Evolutionary conservation across 495 filamentous ascomycete species (phyloP), one percentile per base, ranked within the genome.

Genomic region (Aspergillus egyptiacus): DNA sequence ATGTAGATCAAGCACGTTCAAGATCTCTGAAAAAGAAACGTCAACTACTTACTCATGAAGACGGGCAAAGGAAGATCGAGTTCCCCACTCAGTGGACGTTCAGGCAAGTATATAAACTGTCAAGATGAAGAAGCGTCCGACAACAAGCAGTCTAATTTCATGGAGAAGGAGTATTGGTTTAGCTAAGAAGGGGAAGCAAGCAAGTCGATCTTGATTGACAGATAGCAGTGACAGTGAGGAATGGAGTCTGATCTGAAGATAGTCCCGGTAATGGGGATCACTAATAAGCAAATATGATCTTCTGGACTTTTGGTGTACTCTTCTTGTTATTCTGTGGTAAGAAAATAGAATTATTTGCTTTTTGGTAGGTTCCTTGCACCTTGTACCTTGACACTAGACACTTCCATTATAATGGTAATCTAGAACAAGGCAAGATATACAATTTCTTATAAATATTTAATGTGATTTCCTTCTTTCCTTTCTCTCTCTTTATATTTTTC

Each of bases 351-450:
- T 42, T 44, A 46, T 52, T 48, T 43, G 44, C 39, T 50, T 48
- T 47, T 39, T 48, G 24, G 36, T 27, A 52, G 19, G 48, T 44
- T 52, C 45, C 43, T 47, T 56, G 51, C 37, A 53, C 36, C 38
- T 28, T 40, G 20, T 25, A 23, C 44, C 23, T 2, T 40, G 28
- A 44, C 41, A 11, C 25, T 43, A 30, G 24, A 8, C 24, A 27
- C 24, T 5, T 35, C 24, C 40, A 1, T 37, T 36, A 44, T 41
- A 32, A 48, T 15, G 52, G 44, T 46, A 53, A 63, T 62, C 54
- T 56, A 62, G 61, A 63, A 57, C 51, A 46, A 54, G 53, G 62
- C 62, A 58, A 56, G 9, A 23, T 41, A 11, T 15, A 33, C 20
- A 35, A 31, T 46, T 28, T 24, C 27, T 28, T 28, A 30, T 18